These are phyloP conservation scores for Blastocystis sp. DNA, from an alignment of 352 stramenopile genomes.

Conservation along the genomic window DNA sequence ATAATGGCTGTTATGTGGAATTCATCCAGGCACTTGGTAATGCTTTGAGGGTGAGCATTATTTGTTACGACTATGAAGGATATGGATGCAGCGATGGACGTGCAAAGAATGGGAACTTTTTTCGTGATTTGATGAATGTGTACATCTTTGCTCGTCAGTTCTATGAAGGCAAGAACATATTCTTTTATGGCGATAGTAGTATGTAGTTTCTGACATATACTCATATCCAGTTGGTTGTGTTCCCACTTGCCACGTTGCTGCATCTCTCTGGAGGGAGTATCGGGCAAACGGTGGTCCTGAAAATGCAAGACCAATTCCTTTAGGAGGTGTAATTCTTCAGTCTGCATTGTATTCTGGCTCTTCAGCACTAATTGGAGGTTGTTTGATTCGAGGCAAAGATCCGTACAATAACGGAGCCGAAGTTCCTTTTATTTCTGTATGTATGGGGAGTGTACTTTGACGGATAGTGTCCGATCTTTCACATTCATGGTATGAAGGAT, in stretches of 20 bases:
- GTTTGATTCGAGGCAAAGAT: not conserved
- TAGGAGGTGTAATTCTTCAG: conserved; percentile 57
- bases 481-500: conserved; percentile 44
- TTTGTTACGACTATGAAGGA: conserved; percentile 54
- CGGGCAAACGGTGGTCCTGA: not conserved
- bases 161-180: conserved; percentile 40
- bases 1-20: conserved; percentile 40
- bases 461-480: conserved; percentile 36
- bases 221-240: conserved; percentile 18
- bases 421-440: not conserved
- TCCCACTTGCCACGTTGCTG: not conserved
- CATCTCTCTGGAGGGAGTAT: not conserved
- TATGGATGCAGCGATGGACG: conserved; percentile 40
- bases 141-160: conserved; percentile 36
- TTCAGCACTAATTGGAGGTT: not conserved
- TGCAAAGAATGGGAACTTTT: not conserved
- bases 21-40: not conserved
- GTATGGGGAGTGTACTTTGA: not conserved
- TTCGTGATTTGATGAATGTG: not conserved
- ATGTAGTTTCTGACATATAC: not conserved
- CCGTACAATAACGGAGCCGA: conserved; percentile 35
- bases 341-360: not conserved
- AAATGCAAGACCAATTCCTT: not conserved
- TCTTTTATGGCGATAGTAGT: conserved; percentile 43
- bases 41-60: not conserved